These are phyloP conservation scores for Verbascum thapsus DNA, from an alignment of 257 asterid species.

Conservation along the genomic window DNA sequence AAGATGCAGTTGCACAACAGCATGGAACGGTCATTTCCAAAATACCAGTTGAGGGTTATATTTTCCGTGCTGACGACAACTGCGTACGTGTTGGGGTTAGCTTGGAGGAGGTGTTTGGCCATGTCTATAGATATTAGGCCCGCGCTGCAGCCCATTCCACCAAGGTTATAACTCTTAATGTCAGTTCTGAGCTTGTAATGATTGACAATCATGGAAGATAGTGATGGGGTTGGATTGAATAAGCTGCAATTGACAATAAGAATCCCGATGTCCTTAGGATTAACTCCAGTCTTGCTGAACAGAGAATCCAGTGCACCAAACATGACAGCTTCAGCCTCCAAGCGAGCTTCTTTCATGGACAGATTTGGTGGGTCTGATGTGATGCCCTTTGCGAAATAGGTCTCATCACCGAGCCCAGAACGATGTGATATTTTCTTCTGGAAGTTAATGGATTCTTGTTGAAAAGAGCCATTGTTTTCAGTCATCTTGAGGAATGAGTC, in stretches of 20 bases:
- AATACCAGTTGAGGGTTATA: slow-evolving; percentile 67
- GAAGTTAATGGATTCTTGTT: slow-evolving; percentile 41
- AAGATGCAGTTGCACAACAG: slow-evolving; percentile 61
- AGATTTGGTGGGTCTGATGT: slow-evolving; percentile 47
- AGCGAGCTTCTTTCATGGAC: slow-evolving; percentile 47
- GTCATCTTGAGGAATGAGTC: slow-evolving; percentile 49
- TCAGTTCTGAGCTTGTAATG: slow-evolving; percentile 59
- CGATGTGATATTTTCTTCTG: slow-evolving; percentile 49
- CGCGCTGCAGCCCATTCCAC: slow-evolving; percentile 73
- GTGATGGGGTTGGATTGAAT: slow-evolving; percentile 62
- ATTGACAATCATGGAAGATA: slow-evolving; percentile 64
- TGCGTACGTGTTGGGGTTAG: slow-evolving; percentile 48
- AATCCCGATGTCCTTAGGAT: slow-evolving; percentile 45
- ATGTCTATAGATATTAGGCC: slow-evolving; percentile 59
- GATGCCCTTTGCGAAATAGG: slow-evolving; percentile 50
- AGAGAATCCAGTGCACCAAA: slow-evolving; percentile 56
- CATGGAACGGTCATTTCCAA: slow-evolving; percentile 68
- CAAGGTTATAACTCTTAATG: slow-evolving; percentile 54
- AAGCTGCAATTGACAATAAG: slow-evolving; percentile 62
- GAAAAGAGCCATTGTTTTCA: slow-evolving; percentile 36
- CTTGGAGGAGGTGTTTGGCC: slow-evolving; percentile 53
- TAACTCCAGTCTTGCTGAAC: slow-evolving; percentile 38
- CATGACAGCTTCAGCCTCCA: slow-evolving; percentile 57
- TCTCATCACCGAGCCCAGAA: slow-evolving; percentile 61
- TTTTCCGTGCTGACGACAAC: slow-evolving; percentile 58